These are phyloP conservation scores for Zelonia costaricensis DNA, from an alignment of 208 protist genomes.

Conservation along the genomic window DNA sequence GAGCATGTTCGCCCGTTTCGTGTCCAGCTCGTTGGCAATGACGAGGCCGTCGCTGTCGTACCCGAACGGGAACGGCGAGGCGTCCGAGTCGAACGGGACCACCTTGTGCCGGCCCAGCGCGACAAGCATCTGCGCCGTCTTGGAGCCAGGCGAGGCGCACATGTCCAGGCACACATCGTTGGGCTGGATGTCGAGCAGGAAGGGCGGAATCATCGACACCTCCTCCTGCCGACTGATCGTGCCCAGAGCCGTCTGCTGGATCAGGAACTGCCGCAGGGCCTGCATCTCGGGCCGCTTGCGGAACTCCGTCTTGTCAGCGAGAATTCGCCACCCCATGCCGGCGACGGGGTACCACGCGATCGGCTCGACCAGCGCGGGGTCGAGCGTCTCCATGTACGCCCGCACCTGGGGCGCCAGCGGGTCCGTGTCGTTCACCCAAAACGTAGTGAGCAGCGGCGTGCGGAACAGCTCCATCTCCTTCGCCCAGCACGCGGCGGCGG, in stretches of 20 bases:
- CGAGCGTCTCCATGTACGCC: slow-evolving; percentile 51
- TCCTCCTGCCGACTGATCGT: slow-evolving; percentile 88
- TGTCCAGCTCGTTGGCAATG: slow-evolving; percentile 88
- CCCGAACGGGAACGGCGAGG: slow-evolving; percentile 81
- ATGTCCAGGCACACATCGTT: slow-evolving; percentile 87
- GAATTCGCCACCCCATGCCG: slow-evolving; percentile 81
- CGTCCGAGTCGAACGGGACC: slow-evolving; percentile 37
- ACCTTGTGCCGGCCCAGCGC: slow-evolving; percentile 78
- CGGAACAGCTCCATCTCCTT: slow-evolving; percentile 73
- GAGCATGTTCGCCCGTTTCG: slow-evolving; percentile 86
- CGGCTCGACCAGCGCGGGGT: slow-evolving; percentile 57
- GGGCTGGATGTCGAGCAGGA: slow-evolving; percentile 82
- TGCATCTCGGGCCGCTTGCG: slow-evolving; percentile 73
- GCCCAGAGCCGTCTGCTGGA: slow-evolving; percentile 77
- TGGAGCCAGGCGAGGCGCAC: slow-evolving; percentile 92
- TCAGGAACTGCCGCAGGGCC: slow-evolving; percentile 74
- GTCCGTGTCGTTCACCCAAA: slow-evolving; percentile 88
- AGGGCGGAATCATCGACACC: slow-evolving; percentile 84
- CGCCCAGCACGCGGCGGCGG: slow-evolving; percentile 37
- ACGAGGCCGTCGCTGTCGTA: slow-evolving; percentile 75
- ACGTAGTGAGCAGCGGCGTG: slow-evolving; percentile 69
- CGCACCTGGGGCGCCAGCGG: slow-evolving; percentile 55
- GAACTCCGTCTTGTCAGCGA: slow-evolving; percentile 77
- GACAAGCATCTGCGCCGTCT: slow-evolving; percentile 88
- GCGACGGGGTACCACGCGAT: slow-evolving; percentile 83